Conservation (phyloP, 1,284 basidiomycete genomes). For the Rhodotorula sp. region DNA sequence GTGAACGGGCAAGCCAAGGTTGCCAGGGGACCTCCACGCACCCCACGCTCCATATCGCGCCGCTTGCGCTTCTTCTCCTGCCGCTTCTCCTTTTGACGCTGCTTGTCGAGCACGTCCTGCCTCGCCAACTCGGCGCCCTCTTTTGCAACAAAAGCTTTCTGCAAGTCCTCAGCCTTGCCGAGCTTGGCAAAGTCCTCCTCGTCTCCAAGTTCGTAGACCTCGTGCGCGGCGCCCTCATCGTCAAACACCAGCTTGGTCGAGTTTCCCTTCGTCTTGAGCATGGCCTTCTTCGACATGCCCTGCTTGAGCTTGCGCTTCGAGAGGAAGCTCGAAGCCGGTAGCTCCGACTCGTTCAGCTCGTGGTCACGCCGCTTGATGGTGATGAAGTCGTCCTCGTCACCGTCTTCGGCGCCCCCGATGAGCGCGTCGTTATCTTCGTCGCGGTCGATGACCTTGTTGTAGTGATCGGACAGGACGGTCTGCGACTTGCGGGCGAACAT, state of each 20-base stretch:
- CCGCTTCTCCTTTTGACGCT: conserved; percentile 81
- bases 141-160: conserved; percentile 66
- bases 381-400: conserved; percentile 80
- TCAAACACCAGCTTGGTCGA: conserved; percentile 74
- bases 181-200: conserved; percentile 64
- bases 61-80: conserved; percentile 77
- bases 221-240: conserved; percentile 74
- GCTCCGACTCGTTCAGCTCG: conserved; percentile 59
- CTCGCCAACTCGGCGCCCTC: conserved; percentile 70
- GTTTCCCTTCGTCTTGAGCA: conserved; percentile 63
- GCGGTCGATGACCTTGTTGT: conserved; percentile 80
- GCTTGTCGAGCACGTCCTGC: conserved; percentile 72
- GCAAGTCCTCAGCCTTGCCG: conserved; percentile 66
- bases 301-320: conserved; percentile 68
- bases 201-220: conserved; percentile 70
- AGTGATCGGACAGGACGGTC: conserved; percentile 86
- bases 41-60: conserved; percentile 76
- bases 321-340: conserved; percentile 56
- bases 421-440: conserved; percentile 43
- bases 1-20: conserved; percentile 35
- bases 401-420: conserved; percentile 31
- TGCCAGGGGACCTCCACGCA: conserved; percentile 43
- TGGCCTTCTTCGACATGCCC: conserved; percentile 72
- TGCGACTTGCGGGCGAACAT: conserved; percentile 99
- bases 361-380: conserved; percentile 89